These are phyloP conservation scores for Globisporangium heterothallicum DNA, from an alignment of 352 stramenopile species.

Conservation along the genomic window DNA sequence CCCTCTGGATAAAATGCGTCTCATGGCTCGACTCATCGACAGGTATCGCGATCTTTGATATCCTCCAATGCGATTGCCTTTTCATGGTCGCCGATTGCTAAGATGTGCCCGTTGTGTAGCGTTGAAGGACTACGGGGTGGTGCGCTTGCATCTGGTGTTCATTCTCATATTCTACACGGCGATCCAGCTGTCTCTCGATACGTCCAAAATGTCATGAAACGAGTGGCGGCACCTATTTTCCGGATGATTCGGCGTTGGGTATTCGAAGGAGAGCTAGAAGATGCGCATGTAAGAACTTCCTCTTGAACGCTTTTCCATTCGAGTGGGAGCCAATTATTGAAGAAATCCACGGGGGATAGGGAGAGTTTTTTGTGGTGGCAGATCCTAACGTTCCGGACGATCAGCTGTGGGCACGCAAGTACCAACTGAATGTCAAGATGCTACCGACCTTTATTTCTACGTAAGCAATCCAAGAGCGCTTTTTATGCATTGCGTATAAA, in stretches of 20 bases:
- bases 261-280: constrained; percentile 83
- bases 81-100: too few relatives aligned
- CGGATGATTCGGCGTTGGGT: constrained; percentile 88
- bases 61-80: neutral
- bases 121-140: constrained; percentile 83
- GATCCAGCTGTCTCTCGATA: constrained; percentile 74
- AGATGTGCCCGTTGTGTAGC: too few relatives aligned
- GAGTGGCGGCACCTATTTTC: constrained; percentile 72
- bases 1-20: constrained; percentile 79
- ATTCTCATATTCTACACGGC: constrained; percentile 89
- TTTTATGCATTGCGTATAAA: neutral
- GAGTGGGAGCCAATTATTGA: neutral
- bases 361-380: constrained; percentile 85
- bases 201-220: constrained; percentile 77
- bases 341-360: constrained; percentile 20
- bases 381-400: constrained; percentile 71
- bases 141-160: constrained; percentile 83
- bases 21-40: constrained; percentile 88
- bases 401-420: constrained; percentile 84
- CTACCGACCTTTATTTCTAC: constrained; percentile 82
- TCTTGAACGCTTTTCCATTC: neutral
- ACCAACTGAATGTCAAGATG: constrained; percentile 81
- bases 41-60: constrained; percentile 29
- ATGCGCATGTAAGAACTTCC: constrained; percentile 57
- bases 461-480: constrained; percentile 29